phyloP scores from a whole-genome alignment of 2,329 filamentous ascomycete species.

The Cladophialophora immunda region DNA sequence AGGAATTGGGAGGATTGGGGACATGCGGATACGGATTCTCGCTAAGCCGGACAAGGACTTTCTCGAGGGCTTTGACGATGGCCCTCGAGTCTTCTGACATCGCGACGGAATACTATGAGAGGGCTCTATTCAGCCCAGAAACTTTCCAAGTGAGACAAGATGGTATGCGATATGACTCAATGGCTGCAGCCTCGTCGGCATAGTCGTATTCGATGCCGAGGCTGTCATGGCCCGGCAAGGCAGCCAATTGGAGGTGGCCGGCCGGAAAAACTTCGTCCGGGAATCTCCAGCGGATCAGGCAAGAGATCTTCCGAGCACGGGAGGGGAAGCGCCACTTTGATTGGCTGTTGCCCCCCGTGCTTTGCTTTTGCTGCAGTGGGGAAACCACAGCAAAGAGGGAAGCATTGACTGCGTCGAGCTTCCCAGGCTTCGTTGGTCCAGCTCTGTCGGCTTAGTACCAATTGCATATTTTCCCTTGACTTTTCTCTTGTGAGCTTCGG shows the following conservation, averaged over 20 bases:
- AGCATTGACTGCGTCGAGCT: neutral
- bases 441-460: neutral
- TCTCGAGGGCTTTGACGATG: constrained; percentile 36
- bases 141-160: neutral
- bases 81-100: constrained; percentile 38
- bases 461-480: constrained; percentile 2
- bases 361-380: constrained; percentile 16
- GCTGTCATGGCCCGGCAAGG: neutral
- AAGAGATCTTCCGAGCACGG: neutral
- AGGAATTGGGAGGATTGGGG: constrained; percentile 53
- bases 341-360: constrained; percentile 4
- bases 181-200: constrained; percentile 10
- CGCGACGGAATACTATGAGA: neutral
- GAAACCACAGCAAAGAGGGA: neutral
- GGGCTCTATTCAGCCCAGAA: neutral
- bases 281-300: neutral
- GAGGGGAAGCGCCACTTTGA: constrained; percentile 11
- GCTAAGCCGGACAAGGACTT: constrained; percentile 32
- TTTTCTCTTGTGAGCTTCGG: neutral
- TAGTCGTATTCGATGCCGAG: neutral
- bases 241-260: constrained; percentile 1
- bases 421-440: neutral
- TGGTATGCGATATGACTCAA: neutral
- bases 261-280: constrained; percentile 4
- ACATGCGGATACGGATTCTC: constrained; percentile 53